Evolutionary conservation across 805 yeast species (phyloP), one percentile per base, ranked within the genome.

Genomic region (Komagataella mondaviorum): DNA sequence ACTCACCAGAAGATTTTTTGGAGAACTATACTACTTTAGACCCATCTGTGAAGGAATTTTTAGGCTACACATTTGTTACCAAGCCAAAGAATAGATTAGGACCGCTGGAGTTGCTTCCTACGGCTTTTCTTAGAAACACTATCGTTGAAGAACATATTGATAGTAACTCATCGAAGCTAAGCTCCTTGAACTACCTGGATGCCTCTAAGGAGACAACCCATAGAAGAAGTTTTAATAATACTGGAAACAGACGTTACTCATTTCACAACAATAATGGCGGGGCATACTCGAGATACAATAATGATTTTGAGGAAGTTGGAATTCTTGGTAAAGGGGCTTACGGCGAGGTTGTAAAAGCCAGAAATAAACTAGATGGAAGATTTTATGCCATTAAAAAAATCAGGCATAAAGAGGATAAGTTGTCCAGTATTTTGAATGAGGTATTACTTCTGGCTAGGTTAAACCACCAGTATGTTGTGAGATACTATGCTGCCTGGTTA

Each of bases 401-500:
- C 49, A 80, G 84, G 53, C 96, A 93, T 58, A 77, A 83, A 2
- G 85, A 86, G 49, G 83, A 85, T 58, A 84, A 86, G 57, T 70
- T 93, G 46, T 82, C 95, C 22, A 78, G 85, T 4, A 84, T 93
- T 54, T 69, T 93, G 52, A 88, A 86, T 54, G 99, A 93, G 60
- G 99, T 93, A 0, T 81, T 90, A 78, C 75, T 95, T 8, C 73
- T 93, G 57, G 96, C 98, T 2, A 74, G 98, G 54, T 71, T 93
- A 51, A 91, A 90, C 59, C 97, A 93, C 62, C 97, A 90, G 62
- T 91, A 88, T 63, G 96, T 93, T 45, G 99, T 93, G 3, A 71
- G 99, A 52, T 93, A 93, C 66, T 93, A 87, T 66, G 95, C 97
- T 3, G 96, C 97, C 0, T 93, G 99, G 99, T 77, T 91, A 4